These are phyloP conservation scores for Nakazawaea anatomiae DNA, from an alignment of 805 yeast genomes.

Conservation along the genomic window DNA sequence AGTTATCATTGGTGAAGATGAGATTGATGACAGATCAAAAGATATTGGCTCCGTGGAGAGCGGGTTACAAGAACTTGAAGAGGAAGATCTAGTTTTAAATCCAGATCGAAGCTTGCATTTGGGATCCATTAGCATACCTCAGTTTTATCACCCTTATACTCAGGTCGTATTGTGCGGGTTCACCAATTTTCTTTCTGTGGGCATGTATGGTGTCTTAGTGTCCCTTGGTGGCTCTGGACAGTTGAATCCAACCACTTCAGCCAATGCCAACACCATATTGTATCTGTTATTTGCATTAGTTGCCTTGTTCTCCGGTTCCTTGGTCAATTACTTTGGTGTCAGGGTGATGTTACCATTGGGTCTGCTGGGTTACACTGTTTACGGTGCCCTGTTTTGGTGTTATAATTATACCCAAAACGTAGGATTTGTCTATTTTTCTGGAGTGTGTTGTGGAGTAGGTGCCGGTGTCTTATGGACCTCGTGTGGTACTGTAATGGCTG, in stretches of 20 bases:
- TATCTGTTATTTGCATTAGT: constrained; percentile 5
- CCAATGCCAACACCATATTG: constrained; percentile 7
- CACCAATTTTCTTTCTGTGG: constrained; percentile 13
- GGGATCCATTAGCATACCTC: not conserved
- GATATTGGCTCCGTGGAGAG: constrained; percentile 1
- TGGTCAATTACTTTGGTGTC: constrained; percentile 6
- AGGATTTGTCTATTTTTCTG: constrained; percentile 5
- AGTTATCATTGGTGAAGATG: not conserved
- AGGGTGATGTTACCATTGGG: constrained; percentile 4
- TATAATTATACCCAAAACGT: constrained; percentile 4
- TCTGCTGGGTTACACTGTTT: constrained; percentile 3
- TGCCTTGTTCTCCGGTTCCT: constrained; percentile 9
- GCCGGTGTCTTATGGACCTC: constrained; percentile 9
- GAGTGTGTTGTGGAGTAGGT: constrained; percentile 7
- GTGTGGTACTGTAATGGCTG: constrained; percentile 5
- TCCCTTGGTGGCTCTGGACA: constrained; percentile 9
- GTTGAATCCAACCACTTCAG: constrained; percentile 5
- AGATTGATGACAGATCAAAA: not conserved
- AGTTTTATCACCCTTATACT: constrained; percentile 5
- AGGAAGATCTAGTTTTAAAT: not conserved
- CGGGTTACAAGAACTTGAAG: not conserved
- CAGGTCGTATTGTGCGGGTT: constrained; percentile 15
- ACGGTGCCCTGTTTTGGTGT: constrained; percentile 9
- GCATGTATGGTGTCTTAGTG: constrained; percentile 1
- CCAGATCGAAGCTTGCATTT: constrained; percentile 1